A percentile compares a stretch with the other conserved stretches of the same genome.
Conservation (phyloP, 108 stramenopile genomes). For the Cyclotella baltica region DNA sequence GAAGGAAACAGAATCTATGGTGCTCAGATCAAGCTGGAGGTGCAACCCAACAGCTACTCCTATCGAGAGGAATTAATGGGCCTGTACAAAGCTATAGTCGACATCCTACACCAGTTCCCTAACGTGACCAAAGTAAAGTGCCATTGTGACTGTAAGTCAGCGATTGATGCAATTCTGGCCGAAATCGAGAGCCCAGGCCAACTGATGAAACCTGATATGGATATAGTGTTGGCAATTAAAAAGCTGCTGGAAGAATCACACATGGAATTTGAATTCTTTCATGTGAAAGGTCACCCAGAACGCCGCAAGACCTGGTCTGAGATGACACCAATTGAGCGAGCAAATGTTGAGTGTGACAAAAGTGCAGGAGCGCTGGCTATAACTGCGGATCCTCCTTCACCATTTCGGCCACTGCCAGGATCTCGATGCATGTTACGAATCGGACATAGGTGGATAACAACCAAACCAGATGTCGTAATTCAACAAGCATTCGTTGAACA, state of each 20-base stretch:
- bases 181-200: background rate
- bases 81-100: no score
- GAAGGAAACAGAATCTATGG: background rate
- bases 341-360: background rate
- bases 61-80: background rate
- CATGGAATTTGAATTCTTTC: background rate
- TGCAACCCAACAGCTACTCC: background rate
- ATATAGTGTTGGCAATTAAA: background rate
- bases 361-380: background rate
- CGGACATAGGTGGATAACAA: background rate
- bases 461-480: background rate
- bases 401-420: background rate
- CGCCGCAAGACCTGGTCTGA: background rate
- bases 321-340: background rate
- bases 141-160: background rate
- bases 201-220: background rate
- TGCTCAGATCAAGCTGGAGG: background rate
- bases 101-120: no score
- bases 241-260: background rate
- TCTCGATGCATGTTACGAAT: background rate
- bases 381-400: background rate
- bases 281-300: background rate
- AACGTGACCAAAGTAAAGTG: background rate
- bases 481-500: background rate
- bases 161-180: background rate